phyloP scores from a whole-genome alignment of 495 filamentous ascomycete genomes.

The Neurospora tetraspora region DNA sequence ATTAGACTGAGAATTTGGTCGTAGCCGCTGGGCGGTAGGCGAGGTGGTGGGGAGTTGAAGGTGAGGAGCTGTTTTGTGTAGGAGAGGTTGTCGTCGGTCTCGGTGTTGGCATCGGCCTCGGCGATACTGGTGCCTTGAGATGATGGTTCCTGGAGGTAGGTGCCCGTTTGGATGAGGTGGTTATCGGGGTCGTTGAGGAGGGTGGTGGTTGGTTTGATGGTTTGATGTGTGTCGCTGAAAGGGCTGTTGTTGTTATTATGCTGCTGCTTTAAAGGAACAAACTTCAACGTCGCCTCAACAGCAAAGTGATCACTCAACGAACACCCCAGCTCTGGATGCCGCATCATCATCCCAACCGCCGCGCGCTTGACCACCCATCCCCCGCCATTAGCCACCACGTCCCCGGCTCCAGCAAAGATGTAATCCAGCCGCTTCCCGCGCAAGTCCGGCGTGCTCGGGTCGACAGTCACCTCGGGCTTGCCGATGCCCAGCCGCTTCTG shows the following conservation, averaged over 20 bases:
- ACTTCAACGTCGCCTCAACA: slow-evolving; percentile 57
- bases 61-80: slow-evolving; percentile 18
- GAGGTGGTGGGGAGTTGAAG: slow-evolving; percentile 3
- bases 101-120: slow-evolving; percentile 13
- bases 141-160: slow-evolving; percentile 25
- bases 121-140: slow-evolving; percentile 9
- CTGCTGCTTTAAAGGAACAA: slow-evolving; percentile 16
- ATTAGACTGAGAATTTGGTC: slow-evolving; percentile 63
- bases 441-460: slow-evolving; percentile 51
- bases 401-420: slow-evolving; percentile 52
- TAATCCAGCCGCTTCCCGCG: slow-evolving; percentile 87
- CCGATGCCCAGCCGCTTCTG: slow-evolving; percentile 46
- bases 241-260: background rate
- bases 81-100: slow-evolving; percentile 15
- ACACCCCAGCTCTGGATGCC: slow-evolving; percentile 72
- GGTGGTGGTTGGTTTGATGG: background rate
- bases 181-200: slow-evolving; percentile 13
- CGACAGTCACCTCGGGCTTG: slow-evolving; percentile 38
- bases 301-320: slow-evolving; percentile 92
- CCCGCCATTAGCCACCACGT: slow-evolving; percentile 17
- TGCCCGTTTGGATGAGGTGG: slow-evolving; percentile 15
- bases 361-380: slow-evolving; percentile 59
- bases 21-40: slow-evolving; percentile 42
- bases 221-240: background rate
- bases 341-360: slow-evolving; percentile 68